Conservation (phyloP, 345 rosid genomes). For the Cochlearia excelsa region DNA sequence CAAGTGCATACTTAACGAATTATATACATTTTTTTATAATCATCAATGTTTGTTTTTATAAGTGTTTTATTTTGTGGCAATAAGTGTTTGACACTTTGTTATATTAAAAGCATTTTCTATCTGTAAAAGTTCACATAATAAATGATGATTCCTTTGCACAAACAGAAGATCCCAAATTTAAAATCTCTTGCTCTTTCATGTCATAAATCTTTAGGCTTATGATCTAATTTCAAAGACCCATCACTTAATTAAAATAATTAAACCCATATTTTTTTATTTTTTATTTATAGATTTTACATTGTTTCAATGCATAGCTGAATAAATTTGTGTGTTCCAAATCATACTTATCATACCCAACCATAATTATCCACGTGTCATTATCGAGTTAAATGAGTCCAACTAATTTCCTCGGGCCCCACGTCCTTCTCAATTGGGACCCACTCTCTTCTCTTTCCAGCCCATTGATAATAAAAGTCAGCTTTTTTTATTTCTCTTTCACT, state of each 20-base stretch:
- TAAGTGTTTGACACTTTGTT: constrained; percentile 32
- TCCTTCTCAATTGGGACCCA: constrained; percentile 19
- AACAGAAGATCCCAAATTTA: constrained; percentile 32
- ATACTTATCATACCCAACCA: background rate
- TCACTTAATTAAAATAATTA: too few species aligned
- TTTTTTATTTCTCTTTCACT: constrained; percentile 36
- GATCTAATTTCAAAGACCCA: background rate
- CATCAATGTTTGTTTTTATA: background rate
- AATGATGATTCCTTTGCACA: constrained; percentile 31
- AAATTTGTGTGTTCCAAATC: background rate
- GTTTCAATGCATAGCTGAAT: too few species aligned
- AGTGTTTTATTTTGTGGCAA: constrained; percentile 29
- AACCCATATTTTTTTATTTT: too few species aligned
- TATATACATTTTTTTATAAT: background rate
- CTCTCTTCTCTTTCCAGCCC: constrained; percentile 32
- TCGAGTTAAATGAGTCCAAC: constrained; percentile 30
- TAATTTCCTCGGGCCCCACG: constrained; percentile 36
- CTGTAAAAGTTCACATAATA: constrained; percentile 14
- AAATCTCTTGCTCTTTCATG: constrained; percentile 23
- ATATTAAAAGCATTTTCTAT: background rate
- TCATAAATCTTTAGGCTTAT: constrained; percentile 10
- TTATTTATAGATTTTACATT: too few species aligned
- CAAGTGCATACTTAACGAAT: constrained; percentile 16
- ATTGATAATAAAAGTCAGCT: constrained; percentile 34
- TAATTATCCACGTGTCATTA: constrained; percentile 11